A percentile compares a stretch with the other conserved stretches of the same genome.
Conservation (phyloP, 140 eudicot species). For the Erigeron philadelphicus region DNA sequence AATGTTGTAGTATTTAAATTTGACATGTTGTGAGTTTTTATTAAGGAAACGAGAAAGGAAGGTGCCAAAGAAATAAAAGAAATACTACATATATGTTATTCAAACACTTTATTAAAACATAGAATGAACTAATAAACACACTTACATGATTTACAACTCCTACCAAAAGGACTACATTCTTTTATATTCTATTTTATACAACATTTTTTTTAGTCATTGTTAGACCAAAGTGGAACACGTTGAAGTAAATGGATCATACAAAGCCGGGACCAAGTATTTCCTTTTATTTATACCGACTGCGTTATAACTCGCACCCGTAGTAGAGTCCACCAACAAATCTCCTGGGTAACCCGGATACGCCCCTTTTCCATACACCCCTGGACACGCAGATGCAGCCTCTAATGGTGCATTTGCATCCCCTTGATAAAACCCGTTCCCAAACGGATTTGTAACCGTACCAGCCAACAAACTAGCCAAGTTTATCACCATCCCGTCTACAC, state of each 20-base stretch:
- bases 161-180: too few relatives aligned
- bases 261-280: slow-evolving; percentile 42
- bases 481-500: slow-evolving; percentile 42
- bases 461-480: slow-evolving; percentile 42
- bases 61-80: too few relatives aligned
- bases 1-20: too few relatives aligned
- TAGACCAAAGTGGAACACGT: slow-evolving; percentile 42
- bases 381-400: slow-evolving; percentile 51
- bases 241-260: slow-evolving; percentile 40
- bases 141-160: too few relatives aligned
- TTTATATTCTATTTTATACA: too few relatives aligned
- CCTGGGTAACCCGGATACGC: slow-evolving; percentile 55
- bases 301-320: slow-evolving; percentile 51
- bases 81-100: too few relatives aligned
- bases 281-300: slow-evolving; percentile 43
- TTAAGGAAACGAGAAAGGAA: too few relatives aligned
- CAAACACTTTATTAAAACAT: too few relatives aligned
- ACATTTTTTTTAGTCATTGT: background rate
- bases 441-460: slow-evolving; percentile 47
- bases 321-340: slow-evolving; percentile 34
- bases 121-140: too few relatives aligned
- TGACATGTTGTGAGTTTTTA: too few relatives aligned
- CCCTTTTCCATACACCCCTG: slow-evolving; percentile 46
- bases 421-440: slow-evolving; percentile 46
- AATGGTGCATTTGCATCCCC: slow-evolving; percentile 44